Base-by-base conservation (phyloP, 306 rosid genomes). In the Trifolium pratense region DNA sequence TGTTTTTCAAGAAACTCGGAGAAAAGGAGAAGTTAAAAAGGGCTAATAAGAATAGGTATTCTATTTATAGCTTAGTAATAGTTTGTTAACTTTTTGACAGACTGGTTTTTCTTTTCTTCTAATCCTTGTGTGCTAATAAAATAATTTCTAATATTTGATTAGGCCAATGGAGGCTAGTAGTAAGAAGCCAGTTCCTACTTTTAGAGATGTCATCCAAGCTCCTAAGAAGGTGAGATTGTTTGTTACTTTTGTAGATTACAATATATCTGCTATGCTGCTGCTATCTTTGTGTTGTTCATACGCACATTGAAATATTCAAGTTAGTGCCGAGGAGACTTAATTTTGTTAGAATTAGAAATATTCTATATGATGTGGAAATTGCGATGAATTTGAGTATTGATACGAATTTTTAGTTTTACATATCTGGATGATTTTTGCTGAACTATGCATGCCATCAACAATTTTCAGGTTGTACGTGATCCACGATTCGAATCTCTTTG, bases 151-250 rank as follows among this genome's bases (percentile, higher is more conserved):
- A 57, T 71, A 70, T 74, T 66, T 78, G 42, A 64, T 55, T 68
- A 94, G 98, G 91, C 98, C 98, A 21, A 88, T 88, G 94, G 96
- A 94, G 79, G 97, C 68, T 63, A 89, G 91, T 75, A 66, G 96
- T 86, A 89, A 81, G 80, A 91, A 89, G 86, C 97, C 96, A 6
- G 91, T 91, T 78, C 66, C 90, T 77, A 75, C 81, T 67, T 78
- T 78, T 43, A 84, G 97, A 83, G 98, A 89, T 55, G 88, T 88
- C 15, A 74, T 91, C 15, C 95, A 89, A 80, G 92, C 84, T 80
- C 89, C 97, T 2, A 94, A 94, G 80, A 89, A 75, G 85, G 97
- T 93, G 48, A 58, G 85, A 75, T 62, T 32, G 4, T 34, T 7
- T 60, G 17, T 61, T 32, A 10, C 37, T 77, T 65, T 7, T 68